Evolutionary conservation across 176 grass and related monocot species (phyloP).

Genomic region (Urochloa ruziziensis): DNA sequence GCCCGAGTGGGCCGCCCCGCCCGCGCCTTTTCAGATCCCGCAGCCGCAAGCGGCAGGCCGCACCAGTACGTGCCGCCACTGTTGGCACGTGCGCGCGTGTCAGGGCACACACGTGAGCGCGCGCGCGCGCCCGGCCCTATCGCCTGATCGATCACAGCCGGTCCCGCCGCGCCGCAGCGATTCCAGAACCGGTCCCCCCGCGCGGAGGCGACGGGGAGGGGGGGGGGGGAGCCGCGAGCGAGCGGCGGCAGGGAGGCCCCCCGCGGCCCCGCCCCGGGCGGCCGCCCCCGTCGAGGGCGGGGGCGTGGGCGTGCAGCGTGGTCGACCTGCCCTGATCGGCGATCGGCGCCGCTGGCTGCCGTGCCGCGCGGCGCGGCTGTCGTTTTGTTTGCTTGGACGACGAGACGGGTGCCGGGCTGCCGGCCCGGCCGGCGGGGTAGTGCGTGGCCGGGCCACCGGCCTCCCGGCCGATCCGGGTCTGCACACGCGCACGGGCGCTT

Average conservation of each 20-base stretch:
- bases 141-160: background rate
- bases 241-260: background rate
- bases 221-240: too few species aligned
- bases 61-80: slow-evolving; percentile 30
- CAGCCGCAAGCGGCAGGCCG: background rate
- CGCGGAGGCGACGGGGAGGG: background rate
- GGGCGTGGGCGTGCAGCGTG: too few species aligned
- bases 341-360: too few species aligned
- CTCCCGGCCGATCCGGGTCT: background rate
- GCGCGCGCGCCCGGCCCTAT: background rate
- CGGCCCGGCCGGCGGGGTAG: background rate
- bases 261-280: too few species aligned
- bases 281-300: too few species aligned
- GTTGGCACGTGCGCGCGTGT: slow-evolving; percentile 51
- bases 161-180: background rate
- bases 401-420: background rate
- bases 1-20: background rate
- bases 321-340: too few species aligned
- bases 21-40: slow-evolving; percentile 8
- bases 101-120: slow-evolving; percentile 40
- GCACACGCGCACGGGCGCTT: slow-evolving; percentile 34
- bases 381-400: background rate
- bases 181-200: slow-evolving; percentile 29
- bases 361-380: background rate
- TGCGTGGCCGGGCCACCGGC: background rate